These are phyloP conservation scores for Pholiota conissans DNA, from an alignment of 768 basidiomycete genomes.

Conservation along the genomic window DNA sequence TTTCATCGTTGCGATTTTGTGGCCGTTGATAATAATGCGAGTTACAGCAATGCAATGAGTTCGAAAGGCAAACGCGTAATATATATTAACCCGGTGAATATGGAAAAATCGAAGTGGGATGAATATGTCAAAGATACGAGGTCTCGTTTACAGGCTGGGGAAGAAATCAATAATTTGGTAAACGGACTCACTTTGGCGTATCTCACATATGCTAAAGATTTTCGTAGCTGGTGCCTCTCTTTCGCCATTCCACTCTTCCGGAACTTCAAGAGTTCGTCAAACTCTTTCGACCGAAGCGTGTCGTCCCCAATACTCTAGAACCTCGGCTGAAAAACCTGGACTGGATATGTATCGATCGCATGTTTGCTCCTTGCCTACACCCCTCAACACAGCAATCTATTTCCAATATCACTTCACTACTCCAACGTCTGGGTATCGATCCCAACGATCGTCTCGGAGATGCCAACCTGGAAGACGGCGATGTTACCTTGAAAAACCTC, in stretches of 20 bases:
- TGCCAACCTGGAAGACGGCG: constrained; percentile 31
- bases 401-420: constrained; percentile 1
- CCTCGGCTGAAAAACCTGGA: constrained; percentile 57
- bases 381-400: constrained; percentile 14
- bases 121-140: constrained; percentile 42
- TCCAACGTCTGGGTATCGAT: constrained; percentile 4
- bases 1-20: constrained; percentile 72
- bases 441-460: constrained; percentile 9
- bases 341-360: constrained; percentile 67
- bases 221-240: constrained; percentile 74
- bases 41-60: constrained; percentile 35
- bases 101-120: constrained; percentile 54
- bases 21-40: constrained; percentile 37
- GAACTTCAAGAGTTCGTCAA: constrained; percentile 82
- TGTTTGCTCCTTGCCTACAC: constrained; percentile 64
- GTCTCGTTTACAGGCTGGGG: constrained; percentile 36
- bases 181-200: constrained; percentile 13
- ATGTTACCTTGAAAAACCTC: constrained; percentile 65
- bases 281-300: constrained; percentile 73
- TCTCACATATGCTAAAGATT: neutral
- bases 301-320: constrained; percentile 81
- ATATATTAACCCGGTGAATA: constrained; percentile 83
- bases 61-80: constrained; percentile 61
- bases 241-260: constrained; percentile 84
- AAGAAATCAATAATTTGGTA: constrained; percentile 66